Conservation (phyloP, 306 rosid genomes). For the Cucurbita pepo region DNA sequence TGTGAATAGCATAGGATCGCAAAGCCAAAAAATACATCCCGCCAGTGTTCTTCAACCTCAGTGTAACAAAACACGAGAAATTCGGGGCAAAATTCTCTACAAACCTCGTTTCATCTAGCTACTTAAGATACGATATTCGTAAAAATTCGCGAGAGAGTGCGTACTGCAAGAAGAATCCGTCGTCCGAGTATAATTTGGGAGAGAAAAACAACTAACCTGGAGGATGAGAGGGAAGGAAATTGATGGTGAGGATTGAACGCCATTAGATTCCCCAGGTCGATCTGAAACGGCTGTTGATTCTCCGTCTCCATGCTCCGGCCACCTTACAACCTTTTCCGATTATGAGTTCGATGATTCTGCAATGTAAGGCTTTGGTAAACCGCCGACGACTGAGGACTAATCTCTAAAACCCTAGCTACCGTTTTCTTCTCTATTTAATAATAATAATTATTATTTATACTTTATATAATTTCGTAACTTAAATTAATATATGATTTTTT, state of each 20-base stretch:
- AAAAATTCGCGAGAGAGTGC: background rate
- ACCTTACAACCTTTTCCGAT: background rate
- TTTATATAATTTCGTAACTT: no score
- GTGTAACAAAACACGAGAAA: background rate
- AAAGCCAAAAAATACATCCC: background rate
- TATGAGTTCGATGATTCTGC: background rate
- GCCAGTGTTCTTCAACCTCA: background rate
- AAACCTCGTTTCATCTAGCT: no score
- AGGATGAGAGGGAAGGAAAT: constrained; percentile 29
- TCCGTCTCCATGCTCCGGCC: constrained; percentile 12
- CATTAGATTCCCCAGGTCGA: constrained; percentile 69
- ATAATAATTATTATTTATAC: no score
- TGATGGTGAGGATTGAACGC: constrained; percentile 38
- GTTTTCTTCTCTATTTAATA: background rate
- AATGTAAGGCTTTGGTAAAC: background rate
- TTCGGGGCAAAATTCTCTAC: background rate
- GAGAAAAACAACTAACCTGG: constrained; percentile 16
- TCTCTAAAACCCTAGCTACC: background rate
- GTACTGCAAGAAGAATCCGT: background rate
- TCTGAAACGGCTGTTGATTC: constrained; percentile 15
- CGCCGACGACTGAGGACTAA: background rate
- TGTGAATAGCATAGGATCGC: background rate
- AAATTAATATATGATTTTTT: no score
- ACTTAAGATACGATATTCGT: background rate
- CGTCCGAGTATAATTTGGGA: background rate